Evolutionary conservation across 805 yeast genomes (phyloP).

Genomic region (Saturnispora ahearnii): DNA sequence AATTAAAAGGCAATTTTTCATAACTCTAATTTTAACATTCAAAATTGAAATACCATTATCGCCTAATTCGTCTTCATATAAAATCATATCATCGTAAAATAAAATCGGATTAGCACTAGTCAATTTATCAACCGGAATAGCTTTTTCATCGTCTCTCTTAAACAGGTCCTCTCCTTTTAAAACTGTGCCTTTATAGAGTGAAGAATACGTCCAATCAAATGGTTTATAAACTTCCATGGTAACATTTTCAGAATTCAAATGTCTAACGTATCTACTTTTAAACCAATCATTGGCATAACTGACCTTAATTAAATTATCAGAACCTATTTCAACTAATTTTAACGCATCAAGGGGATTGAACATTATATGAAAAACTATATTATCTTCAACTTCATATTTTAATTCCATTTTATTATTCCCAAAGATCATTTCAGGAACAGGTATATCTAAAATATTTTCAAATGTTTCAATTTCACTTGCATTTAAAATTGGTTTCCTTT

Average conservation of each 20-base stretch:
- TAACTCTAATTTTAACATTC: conserved; percentile 75
- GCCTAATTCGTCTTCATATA: conserved; percentile 92
- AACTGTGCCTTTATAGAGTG: conserved; percentile 61
- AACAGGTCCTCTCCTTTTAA: conserved; percentile 10
- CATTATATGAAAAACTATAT: conserved; percentile 31
- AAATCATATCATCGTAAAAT: conserved; percentile 79
- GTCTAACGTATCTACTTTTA: conserved; percentile 30
- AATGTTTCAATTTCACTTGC: conserved; percentile 64
- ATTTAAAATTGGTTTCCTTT: conserved; percentile 68
- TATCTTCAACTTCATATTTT: conserved; percentile 17
- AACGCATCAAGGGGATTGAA: conserved; percentile 78
- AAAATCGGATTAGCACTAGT: conserved; percentile 70
- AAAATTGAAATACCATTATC: conserved; percentile 87
- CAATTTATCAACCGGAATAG: conserved; percentile 64
- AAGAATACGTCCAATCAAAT: conserved; percentile 94
- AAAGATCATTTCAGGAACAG: conserved; percentile 96
- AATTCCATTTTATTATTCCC: conserved; percentile 65
- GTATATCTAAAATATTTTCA: conserved; percentile 56
- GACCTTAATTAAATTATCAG: conserved; percentile 46
- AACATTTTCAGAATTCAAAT: conserved; percentile 15
- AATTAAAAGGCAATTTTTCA: conserved; percentile 70
- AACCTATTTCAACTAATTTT: conserved; percentile 42
- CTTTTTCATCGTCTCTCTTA: conserved; percentile 21
- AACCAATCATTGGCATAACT: conserved; percentile 86
- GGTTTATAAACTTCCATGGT: conserved; percentile 62